A percentile compares a stretch with the other conserved stretches of the same genome.
These are phyloP conservation scores for Komagataea norvegica DNA, from an alignment of 1,139 yeast species.

Conservation along the genomic window DNA sequence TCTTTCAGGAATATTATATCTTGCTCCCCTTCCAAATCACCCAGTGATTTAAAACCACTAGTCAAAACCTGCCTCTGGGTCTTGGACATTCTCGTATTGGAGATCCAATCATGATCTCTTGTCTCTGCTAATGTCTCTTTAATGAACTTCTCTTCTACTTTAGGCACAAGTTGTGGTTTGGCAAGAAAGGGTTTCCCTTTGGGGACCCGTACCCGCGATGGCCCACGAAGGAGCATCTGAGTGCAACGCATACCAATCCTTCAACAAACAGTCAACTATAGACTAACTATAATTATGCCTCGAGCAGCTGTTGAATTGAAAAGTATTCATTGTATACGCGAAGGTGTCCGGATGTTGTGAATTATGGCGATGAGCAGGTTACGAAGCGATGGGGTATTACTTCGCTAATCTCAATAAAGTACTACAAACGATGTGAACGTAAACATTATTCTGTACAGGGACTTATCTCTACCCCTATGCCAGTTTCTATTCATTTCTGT, in stretches of 20 bases:
- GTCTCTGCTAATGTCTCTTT: not conserved
- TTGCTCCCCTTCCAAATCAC: not conserved
- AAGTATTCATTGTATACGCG: not conserved
- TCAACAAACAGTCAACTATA: too few species aligned
- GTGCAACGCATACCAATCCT: not conserved
- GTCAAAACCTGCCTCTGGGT: not conserved
- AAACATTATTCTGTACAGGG: too few species aligned
- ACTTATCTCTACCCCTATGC: too few species aligned
- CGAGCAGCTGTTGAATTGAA: not conserved
- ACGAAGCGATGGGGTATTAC: not conserved
- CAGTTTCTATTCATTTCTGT: conserved; percentile 21
- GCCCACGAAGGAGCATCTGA: not conserved
- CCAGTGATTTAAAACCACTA: not conserved
- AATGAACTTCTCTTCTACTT: not conserved
- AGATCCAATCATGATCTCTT: conserved; percentile 5
- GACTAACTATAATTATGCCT: not conserved
- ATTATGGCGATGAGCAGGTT: not conserved
- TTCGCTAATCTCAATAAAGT: not conserved
- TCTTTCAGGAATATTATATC: not conserved
- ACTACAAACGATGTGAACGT: too few species aligned
- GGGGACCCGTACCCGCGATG: too few species aligned
- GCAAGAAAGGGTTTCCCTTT: not conserved
- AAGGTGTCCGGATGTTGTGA: conserved; percentile 3
- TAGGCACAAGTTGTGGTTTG: not conserved
- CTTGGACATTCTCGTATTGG: not conserved